Percentiles rank a stretch among this genome's conserved stretches.
Evolutionary conservation across 1,284 basidiomycete genomes (phyloP).

Genomic region (Ustilago cynodontis): DNA sequence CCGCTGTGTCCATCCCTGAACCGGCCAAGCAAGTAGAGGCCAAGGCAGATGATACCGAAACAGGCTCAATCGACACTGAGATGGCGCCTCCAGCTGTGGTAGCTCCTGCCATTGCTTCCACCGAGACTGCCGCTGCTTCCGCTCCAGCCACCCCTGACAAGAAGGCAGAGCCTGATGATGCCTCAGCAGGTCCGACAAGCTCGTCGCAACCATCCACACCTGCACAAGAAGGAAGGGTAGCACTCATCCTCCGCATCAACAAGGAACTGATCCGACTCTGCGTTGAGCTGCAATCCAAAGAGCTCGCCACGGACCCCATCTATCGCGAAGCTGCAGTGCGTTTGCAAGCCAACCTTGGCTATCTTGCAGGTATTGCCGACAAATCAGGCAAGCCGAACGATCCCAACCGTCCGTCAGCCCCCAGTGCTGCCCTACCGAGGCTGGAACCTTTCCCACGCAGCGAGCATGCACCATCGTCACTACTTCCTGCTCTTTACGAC

Average conservation of each 20-base stretch:
- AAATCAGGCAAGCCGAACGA: constrained; percentile 29
- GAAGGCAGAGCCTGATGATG: not conserved
- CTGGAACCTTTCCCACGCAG: constrained; percentile 49
- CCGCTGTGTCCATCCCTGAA: not conserved
- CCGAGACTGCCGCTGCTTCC: constrained; percentile 4
- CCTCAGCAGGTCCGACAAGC: constrained; percentile 1
- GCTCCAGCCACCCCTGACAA: constrained; percentile 27
- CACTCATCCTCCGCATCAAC: constrained; percentile 59
- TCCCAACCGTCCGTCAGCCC: constrained; percentile 8
- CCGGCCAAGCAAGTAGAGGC: not conserved
- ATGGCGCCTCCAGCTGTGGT: not conserved
- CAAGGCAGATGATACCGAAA: not conserved
- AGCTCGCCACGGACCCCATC: constrained; percentile 37
- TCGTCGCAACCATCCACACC: constrained; percentile 29
- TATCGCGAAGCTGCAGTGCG: constrained; percentile 55
- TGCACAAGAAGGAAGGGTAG: constrained; percentile 40
- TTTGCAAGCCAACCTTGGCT: constrained; percentile 54
- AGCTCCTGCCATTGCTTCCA: not conserved
- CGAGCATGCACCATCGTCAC: constrained; percentile 35
- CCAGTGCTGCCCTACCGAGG: constrained; percentile 25
- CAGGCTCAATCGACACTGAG: not conserved
- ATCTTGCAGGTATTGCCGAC: constrained; percentile 56
- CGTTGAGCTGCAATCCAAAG: constrained; percentile 47
- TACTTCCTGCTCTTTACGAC: constrained; percentile 48
- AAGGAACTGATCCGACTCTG: constrained; percentile 64